Percentiles rank a stretch among this genome's conserved stretches.
Evolutionary conservation across 306 rosid genomes (phyloP).

Genomic region (Potentilla sterilis): DNA sequence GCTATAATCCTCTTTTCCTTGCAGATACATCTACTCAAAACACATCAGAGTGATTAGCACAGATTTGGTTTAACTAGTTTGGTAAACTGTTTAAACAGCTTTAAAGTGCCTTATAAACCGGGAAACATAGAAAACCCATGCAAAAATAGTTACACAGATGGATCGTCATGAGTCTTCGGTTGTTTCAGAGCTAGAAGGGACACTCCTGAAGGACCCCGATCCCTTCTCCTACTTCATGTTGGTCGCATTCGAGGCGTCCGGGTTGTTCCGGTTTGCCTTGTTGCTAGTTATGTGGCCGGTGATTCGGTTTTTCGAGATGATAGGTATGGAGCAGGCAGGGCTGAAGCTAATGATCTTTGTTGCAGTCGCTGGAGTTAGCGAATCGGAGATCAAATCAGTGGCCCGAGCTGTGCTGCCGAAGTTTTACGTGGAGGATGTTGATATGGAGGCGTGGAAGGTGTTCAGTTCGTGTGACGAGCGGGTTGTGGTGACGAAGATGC

Average conservation of each 20-base stretch:
- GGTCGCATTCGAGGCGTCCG: conserved; percentile 79
- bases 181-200: conserved; percentile 81
- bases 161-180: conserved; percentile 44
- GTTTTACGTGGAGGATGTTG: conserved; percentile 73
- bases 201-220: conserved; percentile 58
- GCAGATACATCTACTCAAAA: conserved; percentile 52
- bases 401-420: conserved; percentile 82
- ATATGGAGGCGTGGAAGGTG: conserved; percentile 65
- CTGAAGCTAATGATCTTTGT: conserved; percentile 61
- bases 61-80: not conserved
- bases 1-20: conserved; percentile 47
- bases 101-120: conserved; percentile 12
- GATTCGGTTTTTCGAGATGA: conserved; percentile 31
- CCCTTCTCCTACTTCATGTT: conserved; percentile 79
- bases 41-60: not conserved
- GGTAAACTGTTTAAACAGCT: conserved; percentile 29
- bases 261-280: conserved; percentile 65
- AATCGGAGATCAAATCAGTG: conserved; percentile 62
- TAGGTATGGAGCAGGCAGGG: conserved; percentile 38
- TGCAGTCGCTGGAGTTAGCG: conserved; percentile 48
- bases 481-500: conserved; percentile 66
- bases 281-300: conserved; percentile 66
- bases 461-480: conserved; percentile 37
- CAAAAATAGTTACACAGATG: conserved; percentile 23
- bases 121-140: not conserved